Percentiles rank a stretch among this genome's conserved stretches.
These are phyloP conservation scores for Ophiocordyceps robertsii DNA, from an alignment of 2,329 filamentous ascomycete species.

Conservation along the genomic window DNA sequence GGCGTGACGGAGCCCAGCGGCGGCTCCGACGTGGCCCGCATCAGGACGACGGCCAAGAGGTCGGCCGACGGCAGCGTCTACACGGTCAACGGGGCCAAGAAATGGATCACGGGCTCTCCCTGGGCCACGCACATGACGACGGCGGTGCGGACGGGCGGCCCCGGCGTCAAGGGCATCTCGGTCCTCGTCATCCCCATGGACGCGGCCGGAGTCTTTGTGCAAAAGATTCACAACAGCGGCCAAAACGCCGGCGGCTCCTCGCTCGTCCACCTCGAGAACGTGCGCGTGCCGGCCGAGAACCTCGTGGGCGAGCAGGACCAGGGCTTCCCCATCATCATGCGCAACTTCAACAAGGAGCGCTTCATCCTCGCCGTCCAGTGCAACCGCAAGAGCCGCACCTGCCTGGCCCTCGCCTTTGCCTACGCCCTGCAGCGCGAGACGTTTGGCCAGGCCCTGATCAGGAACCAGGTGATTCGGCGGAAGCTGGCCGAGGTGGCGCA, in stretches of 20 bases:
- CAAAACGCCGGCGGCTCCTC: constrained; percentile 51
- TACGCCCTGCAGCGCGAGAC: constrained; percentile 40
- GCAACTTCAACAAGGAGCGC: constrained; percentile 43
- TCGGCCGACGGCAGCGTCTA: constrained; percentile 33
- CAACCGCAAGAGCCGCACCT: constrained; percentile 43
- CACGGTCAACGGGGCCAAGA: constrained; percentile 53
- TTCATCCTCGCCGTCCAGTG: constrained; percentile 42
- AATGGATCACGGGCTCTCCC: constrained; percentile 52
- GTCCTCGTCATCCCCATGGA: constrained; percentile 42
- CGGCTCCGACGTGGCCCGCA: constrained; percentile 50
- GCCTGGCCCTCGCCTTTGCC: constrained; percentile 35
- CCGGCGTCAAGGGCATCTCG: constrained; percentile 39
- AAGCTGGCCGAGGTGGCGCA: constrained; percentile 47
- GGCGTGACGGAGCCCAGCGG: constrained; percentile 51
- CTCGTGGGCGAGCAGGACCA: constrained; percentile 36
- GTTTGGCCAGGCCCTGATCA: constrained; percentile 43
- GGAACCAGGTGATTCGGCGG: constrained; percentile 43
- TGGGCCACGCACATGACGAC: constrained; percentile 49
- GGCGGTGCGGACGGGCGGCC: constrained; percentile 44
- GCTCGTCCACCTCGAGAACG: constrained; percentile 41
- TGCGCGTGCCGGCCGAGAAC: constrained; percentile 30
- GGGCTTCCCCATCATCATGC: constrained; percentile 45
- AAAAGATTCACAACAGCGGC: constrained; percentile 48
- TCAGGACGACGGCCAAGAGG: constrained; percentile 43
- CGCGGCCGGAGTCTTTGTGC: constrained; percentile 31